Base-by-base conservation (phyloP, 768 basidiomycete species). In the Pulveroboletus sp. region DNA sequence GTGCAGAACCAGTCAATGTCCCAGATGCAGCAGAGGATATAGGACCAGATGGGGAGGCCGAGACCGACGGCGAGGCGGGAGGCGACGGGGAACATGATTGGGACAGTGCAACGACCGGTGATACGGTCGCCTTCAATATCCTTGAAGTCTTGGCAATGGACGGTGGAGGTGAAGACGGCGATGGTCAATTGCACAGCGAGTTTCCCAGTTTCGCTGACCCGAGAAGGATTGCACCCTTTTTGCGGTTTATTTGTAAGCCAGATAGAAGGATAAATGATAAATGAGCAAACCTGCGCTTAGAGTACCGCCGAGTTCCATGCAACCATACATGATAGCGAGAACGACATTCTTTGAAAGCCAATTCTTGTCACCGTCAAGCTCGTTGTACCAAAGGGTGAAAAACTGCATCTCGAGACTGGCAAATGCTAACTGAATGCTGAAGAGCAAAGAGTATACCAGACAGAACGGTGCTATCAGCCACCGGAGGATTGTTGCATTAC, bases 61-160 rank as follows among this genome's bases (percentile, higher is more conserved):
- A 71, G 23, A 12, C 70, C 55, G 27, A 69, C 66, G 5, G 63
- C 66, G 19, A 65, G 45, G 6, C 75, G 64, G 0, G 74, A 69
- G 1, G 61, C 29, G 17, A 65, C 48, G 1, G 78, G 78, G 29
- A 70, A 68, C 27, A 69, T 66, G 43, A 79, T 74, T 1, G 77
- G 77, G 20, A 79, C 56, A 0, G 77, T 79, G 2, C 62, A 19
- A 5, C 77, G 67, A 1, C 73, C 72, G 0, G 63, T 61, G n/a
- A 63, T 41, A 5, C 57, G 55, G 41, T 78, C 78, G 0, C 77
- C 77, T n/a, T 65, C 62, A 13, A 69, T 55, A 45, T 79, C 78
- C 24, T 72, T 65, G 49, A 74, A 79, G 48, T 79, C 78, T 57
- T 77, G 74, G 3, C 74, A 70, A 19, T 78, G 76, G 11, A 77